Evolutionary conservation across 139 green algal species (phyloP).

Genomic region (Coelastrella sp.): DNA sequence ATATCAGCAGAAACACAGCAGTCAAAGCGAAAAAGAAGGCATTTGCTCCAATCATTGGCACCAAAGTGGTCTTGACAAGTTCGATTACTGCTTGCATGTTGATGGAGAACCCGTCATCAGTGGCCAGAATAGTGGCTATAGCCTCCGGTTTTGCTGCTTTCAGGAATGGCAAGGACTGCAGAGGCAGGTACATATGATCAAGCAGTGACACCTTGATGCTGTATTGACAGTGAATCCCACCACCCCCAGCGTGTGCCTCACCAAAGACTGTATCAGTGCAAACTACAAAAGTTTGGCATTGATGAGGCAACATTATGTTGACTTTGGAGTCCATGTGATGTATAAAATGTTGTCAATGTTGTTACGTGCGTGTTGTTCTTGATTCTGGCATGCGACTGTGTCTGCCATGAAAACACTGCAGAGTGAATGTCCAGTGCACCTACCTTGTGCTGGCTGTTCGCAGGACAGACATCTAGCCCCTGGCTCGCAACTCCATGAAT

Average conservation of each 20-base stretch:
- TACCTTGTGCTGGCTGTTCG: background rate
- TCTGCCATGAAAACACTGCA: no score
- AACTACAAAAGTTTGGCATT: no score
- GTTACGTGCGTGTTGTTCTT: no score
- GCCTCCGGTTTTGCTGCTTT: background rate
- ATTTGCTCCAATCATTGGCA: constrained; percentile 39
- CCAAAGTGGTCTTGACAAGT: constrained; percentile 15
- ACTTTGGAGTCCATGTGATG: no score
- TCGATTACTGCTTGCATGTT: background rate
- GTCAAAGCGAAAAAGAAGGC: constrained; percentile 44
- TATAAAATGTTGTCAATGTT: no score
- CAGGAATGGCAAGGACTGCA: constrained; percentile 27
- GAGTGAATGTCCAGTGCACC: no score
- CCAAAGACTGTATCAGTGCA: no score
- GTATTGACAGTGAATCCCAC: no score
- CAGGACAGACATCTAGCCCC: constrained; percentile 19
- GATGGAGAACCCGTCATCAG: background rate
- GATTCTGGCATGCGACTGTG: no score
- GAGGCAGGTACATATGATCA: background rate
- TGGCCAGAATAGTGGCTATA: background rate
- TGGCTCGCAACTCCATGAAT: background rate
- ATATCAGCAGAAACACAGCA: constrained; percentile 35
- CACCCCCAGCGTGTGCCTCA: no score
- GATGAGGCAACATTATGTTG: no score
- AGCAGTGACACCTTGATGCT: background rate